Evolutionary conservation across 1,284 basidiomycete species (phyloP), one percentile per base, ranked within the genome.

Genomic region (Chiua sp.): DNA sequence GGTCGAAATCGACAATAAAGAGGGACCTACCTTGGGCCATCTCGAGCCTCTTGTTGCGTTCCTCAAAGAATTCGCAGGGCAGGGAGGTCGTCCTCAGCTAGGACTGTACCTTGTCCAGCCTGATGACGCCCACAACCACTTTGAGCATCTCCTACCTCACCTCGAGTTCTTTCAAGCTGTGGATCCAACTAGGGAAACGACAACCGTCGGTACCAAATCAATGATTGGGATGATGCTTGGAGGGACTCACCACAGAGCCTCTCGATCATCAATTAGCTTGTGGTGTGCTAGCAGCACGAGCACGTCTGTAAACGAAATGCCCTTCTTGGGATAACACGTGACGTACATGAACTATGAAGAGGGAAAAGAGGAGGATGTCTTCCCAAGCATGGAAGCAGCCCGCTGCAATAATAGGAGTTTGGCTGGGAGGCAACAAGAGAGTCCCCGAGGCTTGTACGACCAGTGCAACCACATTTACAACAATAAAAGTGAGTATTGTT

Each of bases 231-330:
- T 22, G 42, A 16, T 1, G 42, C 22, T 12, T 13, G 3, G 16
- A 26, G 26, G 26, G 28, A 74, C 91, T 72, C 71, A 96, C 94
- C 88, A 83, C n/a, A 97, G 77, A 15, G 94, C 94, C 53, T 94
- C 90, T 35, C 86, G 87, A 72, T 98, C 94, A 60, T 95, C 86
- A 65, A 98, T 95, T 59, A 98, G 79, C 75, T 94, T 97, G 77
- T 98, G 90, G 72, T 98, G 96, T 1, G 94, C 92, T 37, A 99
- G 79, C 56, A 98, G 78, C 51, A 93, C 72, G 16, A 98, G 83
- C 94, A 98, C 98, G 48, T 90, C 85, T 8, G 88, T 94, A 78
- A 98, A 98, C 22, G 94, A 92, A 62, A 99, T 93, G 12, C 96
- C 95, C 53, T 86, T 84, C 82, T n/a, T n/a, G n/a, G 56, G 65